phyloP scores from a whole-genome alignment of 108 stramenopile genomes.

The Pseudonitzschia delicatissima region DNA sequence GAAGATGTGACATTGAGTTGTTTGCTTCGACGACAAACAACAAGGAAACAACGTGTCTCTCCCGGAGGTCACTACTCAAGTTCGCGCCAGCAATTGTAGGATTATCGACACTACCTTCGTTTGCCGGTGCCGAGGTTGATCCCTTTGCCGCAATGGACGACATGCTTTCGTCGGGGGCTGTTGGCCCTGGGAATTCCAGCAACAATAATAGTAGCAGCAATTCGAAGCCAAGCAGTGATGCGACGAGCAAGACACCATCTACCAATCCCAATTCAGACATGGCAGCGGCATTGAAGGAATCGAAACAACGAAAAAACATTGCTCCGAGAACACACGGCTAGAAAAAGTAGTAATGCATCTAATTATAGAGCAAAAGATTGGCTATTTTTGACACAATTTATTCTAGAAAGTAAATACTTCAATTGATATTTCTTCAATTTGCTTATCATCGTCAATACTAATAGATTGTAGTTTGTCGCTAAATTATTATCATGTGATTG shows the following conservation, averaged over 20 bases:
- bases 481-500: no score
- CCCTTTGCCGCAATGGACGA: slow-evolving; percentile 17
- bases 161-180: not conserved
- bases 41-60: no score
- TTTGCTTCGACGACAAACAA: no score
- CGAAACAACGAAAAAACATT: slow-evolving; percentile 8
- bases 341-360: not conserved
- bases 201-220: not conserved
- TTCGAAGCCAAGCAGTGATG: not conserved
- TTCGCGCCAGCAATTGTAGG: no score
- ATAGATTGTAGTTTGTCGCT: no score
- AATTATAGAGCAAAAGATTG: not conserved
- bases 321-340: slow-evolving; percentile 30
- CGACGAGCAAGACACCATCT: not conserved
- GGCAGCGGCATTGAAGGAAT: slow-evolving; percentile 16
- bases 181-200: not conserved
- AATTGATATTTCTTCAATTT: no score
- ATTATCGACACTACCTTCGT: not conserved
- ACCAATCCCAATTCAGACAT: slow-evolving; percentile 2
- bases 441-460: no score
- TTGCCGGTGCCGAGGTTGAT: not conserved
- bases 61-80: no score
- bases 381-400: not conserved
- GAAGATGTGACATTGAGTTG: no score
- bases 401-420: not conserved